A percentile compares a stretch with the other conserved stretches of the same genome.
phyloP scores from a whole-genome alignment of 352 stramenopile species.

The Pythium monospermum region DNA sequence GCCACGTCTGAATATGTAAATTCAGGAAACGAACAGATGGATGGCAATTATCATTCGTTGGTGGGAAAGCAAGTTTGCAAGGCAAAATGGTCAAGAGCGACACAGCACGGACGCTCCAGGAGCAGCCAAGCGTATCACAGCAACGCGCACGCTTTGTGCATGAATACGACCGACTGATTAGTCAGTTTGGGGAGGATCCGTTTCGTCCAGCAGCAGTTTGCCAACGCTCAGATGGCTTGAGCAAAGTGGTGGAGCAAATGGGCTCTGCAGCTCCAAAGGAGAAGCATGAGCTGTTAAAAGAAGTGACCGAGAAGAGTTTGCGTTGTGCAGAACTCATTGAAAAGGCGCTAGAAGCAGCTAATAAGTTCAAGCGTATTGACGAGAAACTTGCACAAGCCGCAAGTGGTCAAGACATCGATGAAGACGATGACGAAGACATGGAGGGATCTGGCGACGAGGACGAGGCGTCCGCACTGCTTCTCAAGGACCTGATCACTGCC shows the following conservation, averaged over 20 bases:
- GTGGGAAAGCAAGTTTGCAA: slow-evolving; percentile 1
- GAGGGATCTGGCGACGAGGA: slow-evolving; percentile 28
- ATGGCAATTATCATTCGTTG: slow-evolving; percentile 9
- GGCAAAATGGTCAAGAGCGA: slow-evolving; percentile 16
- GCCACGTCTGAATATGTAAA: no score
- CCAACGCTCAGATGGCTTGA: slow-evolving; percentile 34
- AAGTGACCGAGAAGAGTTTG: slow-evolving; percentile 49
- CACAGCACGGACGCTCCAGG: not conserved
- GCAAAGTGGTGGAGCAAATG: slow-evolving; percentile 23
- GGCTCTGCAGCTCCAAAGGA: slow-evolving; percentile 21
- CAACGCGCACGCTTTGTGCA: slow-evolving; percentile 12
- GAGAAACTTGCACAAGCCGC: slow-evolving; percentile 30
- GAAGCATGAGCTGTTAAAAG: slow-evolving; percentile 33
- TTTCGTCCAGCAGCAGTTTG: slow-evolving; percentile 30
- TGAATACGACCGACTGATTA: slow-evolving; percentile 59
- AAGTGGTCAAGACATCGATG: slow-evolving; percentile 19
- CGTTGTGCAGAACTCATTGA: slow-evolving; percentile 76
- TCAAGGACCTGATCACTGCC: slow-evolving; percentile 53
- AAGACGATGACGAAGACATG: slow-evolving; percentile 36
- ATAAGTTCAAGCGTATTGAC: slow-evolving; percentile 42
- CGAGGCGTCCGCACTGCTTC: slow-evolving; percentile 39
- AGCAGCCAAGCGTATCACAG: not conserved
- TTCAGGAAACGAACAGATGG: slow-evolving; percentile 10
- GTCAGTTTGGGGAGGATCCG: slow-evolving; percentile 49
- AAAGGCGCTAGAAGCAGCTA: slow-evolving; percentile 47